Evolutionary conservation across 2,329 filamentous ascomycete genomes (phyloP), one percentile per base, ranked within the genome.

Genomic region (Kalmusia sp.): DNA sequence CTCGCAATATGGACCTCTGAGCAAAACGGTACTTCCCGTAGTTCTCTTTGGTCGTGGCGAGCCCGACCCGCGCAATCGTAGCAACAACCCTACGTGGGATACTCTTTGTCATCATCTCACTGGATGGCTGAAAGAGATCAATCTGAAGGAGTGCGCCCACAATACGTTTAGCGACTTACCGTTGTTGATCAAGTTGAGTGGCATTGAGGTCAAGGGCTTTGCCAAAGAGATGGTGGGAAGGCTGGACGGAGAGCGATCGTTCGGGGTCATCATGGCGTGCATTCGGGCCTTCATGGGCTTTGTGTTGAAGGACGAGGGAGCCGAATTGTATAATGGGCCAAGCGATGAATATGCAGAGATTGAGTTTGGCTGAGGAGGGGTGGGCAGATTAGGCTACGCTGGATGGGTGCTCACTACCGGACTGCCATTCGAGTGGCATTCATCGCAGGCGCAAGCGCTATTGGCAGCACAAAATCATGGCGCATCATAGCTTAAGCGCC

Each of bases 51-150:
- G 57, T 14, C 19, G 49, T 2, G 52, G 0, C 73, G 79, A 1
- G 79, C 78, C 7, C 63, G 73, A 35, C 14, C 30, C 48, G 12
- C 57, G 59, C 35, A 58, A 62, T 39, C 28, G 49, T 31, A 50
- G 39, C 22, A 48, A 38, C 31, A 52, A 57, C n/a, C 17, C 37
- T n/a, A 59, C 53, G 2, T 59, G 56, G 59, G 22, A 30, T 31
- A 15, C 12, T 4, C 19, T 34, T 8, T 60, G 35, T 41, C 40
- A 24, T 6, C 31, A 54, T 33, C 9, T 52, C 7, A 54, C 52
- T 30, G 57, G 50, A 2, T 51, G 50, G 50, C 49, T 31, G 34
- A 37, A 48, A 14, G 57, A 60, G 35, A 27, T 62, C 15, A 49
- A 33, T 15, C 11, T 62, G 37, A 50, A 43, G 19, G 24, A 52